Percentiles rank a stretch among this genome's conserved stretches.
Evolutionary conservation across 2,329 filamentous ascomycete genomes (phyloP).

Genomic region (Exophiala mesophila): DNA sequence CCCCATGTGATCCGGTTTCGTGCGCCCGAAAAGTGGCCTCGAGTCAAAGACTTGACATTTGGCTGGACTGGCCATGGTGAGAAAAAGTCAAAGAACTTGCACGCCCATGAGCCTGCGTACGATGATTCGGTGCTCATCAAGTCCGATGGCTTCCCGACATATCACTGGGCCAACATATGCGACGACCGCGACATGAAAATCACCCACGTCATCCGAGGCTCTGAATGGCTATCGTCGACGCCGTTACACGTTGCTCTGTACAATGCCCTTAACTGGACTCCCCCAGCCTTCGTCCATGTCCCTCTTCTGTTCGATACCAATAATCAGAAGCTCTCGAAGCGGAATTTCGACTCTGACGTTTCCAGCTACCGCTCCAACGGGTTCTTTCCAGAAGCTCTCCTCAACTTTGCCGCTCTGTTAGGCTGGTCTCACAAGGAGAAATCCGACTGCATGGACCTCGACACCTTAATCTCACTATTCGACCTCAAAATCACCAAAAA

Average conservation of each 20-base stretch:
- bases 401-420: conserved; percentile 79
- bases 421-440: conserved; percentile 71
- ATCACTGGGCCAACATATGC: conserved; percentile 94
- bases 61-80: conserved; percentile 54
- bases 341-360: conserved; percentile 64
- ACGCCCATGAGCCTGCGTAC: conserved; percentile 46
- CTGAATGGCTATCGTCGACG: conserved; percentile 94
- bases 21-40: conserved; percentile 56
- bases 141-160: conserved; percentile 86
- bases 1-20: conserved; percentile 72
- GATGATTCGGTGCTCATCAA: conserved; percentile 91
- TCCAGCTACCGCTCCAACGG: conserved; percentile 52
- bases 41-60: conserved; percentile 75
- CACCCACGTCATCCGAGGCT: conserved; percentile 88
- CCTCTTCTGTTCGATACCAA: conserved; percentile 65
- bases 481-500: conserved; percentile 85
- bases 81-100: conserved; percentile 43
- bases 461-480: conserved; percentile 68
- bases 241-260: conserved; percentile 74
- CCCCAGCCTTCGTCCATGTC: conserved; percentile 74
- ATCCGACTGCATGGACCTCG: conserved; percentile 68
- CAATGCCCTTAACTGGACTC: conserved; percentile 67
- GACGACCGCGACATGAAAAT: conserved; percentile 95
- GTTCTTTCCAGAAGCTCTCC: conserved; percentile 59
- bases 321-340: conserved; percentile 81